Evolutionary conservation across 371 early-diverging fungal genomes (phyloP), one percentile per base, ranked within the genome.

Genomic region (Apophysomyces elegans): DNA sequence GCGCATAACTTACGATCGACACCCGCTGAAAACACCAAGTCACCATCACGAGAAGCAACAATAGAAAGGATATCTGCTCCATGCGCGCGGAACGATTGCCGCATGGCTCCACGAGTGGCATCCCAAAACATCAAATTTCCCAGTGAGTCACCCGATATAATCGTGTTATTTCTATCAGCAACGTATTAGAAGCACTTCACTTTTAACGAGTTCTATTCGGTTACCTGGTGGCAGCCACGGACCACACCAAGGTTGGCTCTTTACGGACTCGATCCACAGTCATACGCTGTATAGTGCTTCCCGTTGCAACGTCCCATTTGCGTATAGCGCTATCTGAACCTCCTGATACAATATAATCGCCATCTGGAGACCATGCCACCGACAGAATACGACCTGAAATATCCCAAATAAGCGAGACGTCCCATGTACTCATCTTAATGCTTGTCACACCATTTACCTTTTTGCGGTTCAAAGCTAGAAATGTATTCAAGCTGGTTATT

Each of bases 101-200:
- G 73, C 56, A 93, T 75, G 13, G 93, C 92, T 32, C 88, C 89
- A 63, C 82, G 75, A 7, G 77, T 70, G 41, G 84, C 83, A 70
- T 95, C 91, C 95, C 96, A 96, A 73, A 96, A 95, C 71, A 89
- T 86, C 41, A 97, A 89, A 46, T 90, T 78, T 39, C 98, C 98
- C 13, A 91, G 78, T 4, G 97, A 95, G 77, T 96, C 97, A 39
- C 95, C 98, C 58, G 91, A 88, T 13, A 95, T 93, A 61, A 97
- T 79, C 4, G 90, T 90, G 50, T 91, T 89, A 63, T 88, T 79
- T 46, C 84, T 86, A 66, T 37, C 7, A 44, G 41, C 2, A 8
- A 18, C 32, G 50, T 32, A 47, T 32, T 7, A 50, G 47, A 47
- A 14, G 13, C 14, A 14, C 9, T 26, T 0, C 5, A 44, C 41